These are phyloP conservation scores for Parathielavia appendiculata DNA, from an alignment of 495 filamentous ascomycete genomes.

Conservation along the genomic window DNA sequence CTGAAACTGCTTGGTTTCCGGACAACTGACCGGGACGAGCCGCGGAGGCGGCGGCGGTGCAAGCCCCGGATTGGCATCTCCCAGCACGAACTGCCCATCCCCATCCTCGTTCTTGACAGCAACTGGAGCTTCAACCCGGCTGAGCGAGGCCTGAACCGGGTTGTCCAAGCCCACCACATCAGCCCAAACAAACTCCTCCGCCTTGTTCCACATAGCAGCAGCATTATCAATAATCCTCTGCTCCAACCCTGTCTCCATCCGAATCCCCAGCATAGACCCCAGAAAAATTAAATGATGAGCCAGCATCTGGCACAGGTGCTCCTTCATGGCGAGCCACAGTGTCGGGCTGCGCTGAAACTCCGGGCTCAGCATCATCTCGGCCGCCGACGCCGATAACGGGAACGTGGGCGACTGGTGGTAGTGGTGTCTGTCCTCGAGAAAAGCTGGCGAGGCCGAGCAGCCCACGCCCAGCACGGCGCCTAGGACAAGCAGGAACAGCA, in stretches of 20 bases:
- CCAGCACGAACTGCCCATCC: not conserved
- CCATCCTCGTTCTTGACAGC: constrained; percentile 7
- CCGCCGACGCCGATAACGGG: not conserved
- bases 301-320: constrained; percentile 35
- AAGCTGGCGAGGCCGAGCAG: constrained; percentile 10
- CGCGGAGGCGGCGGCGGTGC: not conserved
- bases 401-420: constrained; percentile 10
- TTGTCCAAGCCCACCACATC: constrained; percentile 1
- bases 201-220: constrained; percentile 28
- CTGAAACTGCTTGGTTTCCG: constrained; percentile 14
- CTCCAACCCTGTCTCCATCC: constrained; percentile 28
- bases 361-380: constrained; percentile 4
- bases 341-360: constrained; percentile 31
- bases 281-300: constrained; percentile 35
- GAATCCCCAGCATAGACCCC: constrained; percentile 31
- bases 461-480: constrained; percentile 28
- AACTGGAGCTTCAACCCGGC: too few relatives aligned
- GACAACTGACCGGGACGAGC: constrained; percentile 14
- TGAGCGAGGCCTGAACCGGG: too few relatives aligned
- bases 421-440: not conserved
- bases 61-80: not conserved
- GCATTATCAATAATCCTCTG: constrained; percentile 32
- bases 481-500: constrained; percentile 32
- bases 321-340: constrained; percentile 33
- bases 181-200: constrained; percentile 26